A percentile compares a stretch with the other conserved stretches of the same genome.
phyloP scores from a whole-genome alignment of 805 yeast genomes.

The Hermanozyma aechmeae region DNA sequence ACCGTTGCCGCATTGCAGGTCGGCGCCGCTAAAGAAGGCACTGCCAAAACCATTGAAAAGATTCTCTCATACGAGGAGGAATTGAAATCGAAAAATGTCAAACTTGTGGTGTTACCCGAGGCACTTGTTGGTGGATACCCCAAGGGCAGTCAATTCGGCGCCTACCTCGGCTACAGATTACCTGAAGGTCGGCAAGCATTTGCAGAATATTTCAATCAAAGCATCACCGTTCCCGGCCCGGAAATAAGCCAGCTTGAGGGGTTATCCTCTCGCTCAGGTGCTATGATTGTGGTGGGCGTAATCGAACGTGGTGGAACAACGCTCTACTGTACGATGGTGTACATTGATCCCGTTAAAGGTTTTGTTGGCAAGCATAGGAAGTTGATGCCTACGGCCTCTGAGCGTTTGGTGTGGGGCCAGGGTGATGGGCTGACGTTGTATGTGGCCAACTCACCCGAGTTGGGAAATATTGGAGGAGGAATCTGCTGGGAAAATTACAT shows the following conservation, averaged over 20 bases:
- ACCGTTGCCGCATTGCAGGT: conserved; percentile 36
- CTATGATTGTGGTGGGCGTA: conserved; percentile 30
- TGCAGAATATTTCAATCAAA: conserved; percentile 22
- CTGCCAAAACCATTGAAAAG: conserved; percentile 25
- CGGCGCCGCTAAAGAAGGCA: conserved; percentile 30
- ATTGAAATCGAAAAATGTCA: conserved; percentile 19
- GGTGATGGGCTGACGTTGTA: conserved; percentile 39
- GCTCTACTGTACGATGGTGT: conserved; percentile 31
- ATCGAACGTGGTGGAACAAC: conserved; percentile 28
- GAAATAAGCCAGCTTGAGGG: conserved; percentile 24
- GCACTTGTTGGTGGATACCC: conserved; percentile 40
- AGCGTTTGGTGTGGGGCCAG: conserved; percentile 36
- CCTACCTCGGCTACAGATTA: conserved; percentile 32
- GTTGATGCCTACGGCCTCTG: conserved; percentile 35
- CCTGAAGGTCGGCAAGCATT: conserved; percentile 33
- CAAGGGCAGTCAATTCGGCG: conserved; percentile 33
- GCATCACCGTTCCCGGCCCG: conserved; percentile 25
- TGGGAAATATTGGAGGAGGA: conserved; percentile 33
- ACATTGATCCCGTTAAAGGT: conserved; percentile 28
- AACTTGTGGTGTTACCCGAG: conserved; percentile 36
- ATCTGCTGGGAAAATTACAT: conserved; percentile 41
- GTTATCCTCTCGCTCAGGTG: conserved; percentile 22
- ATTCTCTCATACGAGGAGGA: conserved; percentile 29
- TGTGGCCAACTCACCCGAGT: conserved; percentile 18
- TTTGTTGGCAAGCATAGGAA: conserved; percentile 33